Evolutionary conservation across 2,329 filamentous ascomycete species (phyloP).

Genomic region (Boeremia lycopersici): DNA sequence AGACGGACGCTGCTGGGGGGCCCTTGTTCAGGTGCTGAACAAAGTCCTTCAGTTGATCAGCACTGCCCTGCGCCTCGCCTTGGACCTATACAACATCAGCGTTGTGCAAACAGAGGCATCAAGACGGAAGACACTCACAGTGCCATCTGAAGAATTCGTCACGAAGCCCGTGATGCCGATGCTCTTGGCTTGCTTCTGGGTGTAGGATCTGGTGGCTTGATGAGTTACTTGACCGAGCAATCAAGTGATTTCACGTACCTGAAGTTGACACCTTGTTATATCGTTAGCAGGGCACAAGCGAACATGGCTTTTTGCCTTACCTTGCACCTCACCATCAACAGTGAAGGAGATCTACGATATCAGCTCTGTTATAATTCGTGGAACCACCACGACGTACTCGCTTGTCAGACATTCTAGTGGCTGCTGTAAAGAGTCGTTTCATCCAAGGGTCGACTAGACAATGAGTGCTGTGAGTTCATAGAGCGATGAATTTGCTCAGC

Average conservation of each 20-base stretch:
- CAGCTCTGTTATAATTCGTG: conserved; percentile 19
- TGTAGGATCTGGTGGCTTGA: conserved; percentile 43
- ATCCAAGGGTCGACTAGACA: conserved; percentile 11
- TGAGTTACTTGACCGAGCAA: not conserved
- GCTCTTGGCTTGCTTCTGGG: conserved; percentile 51
- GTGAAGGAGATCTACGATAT: conserved; percentile 54
- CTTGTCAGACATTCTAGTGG: conserved; percentile 43
- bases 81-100: conserved; percentile 67
- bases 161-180: conserved; percentile 55
- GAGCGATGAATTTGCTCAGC: no score
- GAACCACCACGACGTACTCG: conserved; percentile 34
- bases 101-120: not conserved
- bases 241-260: conserved; percentile 38
- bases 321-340: conserved; percentile 56
- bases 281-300: not conserved
- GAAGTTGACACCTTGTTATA: conserved; percentile 54
- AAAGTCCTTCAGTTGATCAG: conserved; percentile 69
- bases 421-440: conserved; percentile 34
- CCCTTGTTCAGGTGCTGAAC: conserved; percentile 77
- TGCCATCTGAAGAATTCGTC: conserved; percentile 54
- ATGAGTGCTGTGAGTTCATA: not conserved
- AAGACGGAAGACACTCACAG: conserved; percentile 32
- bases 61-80: conserved; percentile 83
- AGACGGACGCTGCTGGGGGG: conserved; percentile 73
- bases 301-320: conserved; percentile 20